Evolutionary conservation across 371 early-diverging fungal species (phyloP).

Genomic region (Globomyces sp.): DNA sequence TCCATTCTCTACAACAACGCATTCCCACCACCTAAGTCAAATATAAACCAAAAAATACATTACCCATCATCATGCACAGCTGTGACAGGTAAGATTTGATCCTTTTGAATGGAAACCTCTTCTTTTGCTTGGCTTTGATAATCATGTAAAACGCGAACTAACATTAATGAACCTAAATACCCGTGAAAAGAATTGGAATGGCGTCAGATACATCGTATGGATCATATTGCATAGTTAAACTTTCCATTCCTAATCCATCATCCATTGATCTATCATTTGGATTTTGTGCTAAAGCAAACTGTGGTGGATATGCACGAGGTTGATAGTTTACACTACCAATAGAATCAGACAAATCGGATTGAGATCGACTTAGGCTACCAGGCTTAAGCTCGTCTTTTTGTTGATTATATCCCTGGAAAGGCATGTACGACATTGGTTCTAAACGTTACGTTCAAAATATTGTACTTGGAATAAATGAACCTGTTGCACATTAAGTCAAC

Average conservation of each 20-base stretch:
- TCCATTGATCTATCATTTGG: no score
- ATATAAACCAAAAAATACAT: slow-evolving; percentile 18
- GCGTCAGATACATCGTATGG: slow-evolving; percentile 43
- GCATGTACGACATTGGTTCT: no score
- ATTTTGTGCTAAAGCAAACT: no score
- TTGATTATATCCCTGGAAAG: no score
- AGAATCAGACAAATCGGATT: no score
- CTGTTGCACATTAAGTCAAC: slow-evolving; percentile 61
- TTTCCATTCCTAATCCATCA: background rate
- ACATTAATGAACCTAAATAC: no score
- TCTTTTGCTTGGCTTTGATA: slow-evolving; percentile 75
- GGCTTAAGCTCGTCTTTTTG: no score
- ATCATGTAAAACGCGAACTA: slow-evolving; percentile 76
- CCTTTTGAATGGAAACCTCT: slow-evolving; percentile 72
- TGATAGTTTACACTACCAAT: no score
- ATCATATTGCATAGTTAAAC: slow-evolving; percentile 39
- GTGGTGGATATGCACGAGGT: no score
- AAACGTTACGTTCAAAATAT: background rate
- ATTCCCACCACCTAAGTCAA: slow-evolving; percentile 48
- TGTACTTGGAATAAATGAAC: slow-evolving; percentile 53
- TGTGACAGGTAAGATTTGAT: slow-evolving; percentile 72
- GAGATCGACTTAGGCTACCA: no score
- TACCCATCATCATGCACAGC: slow-evolving; percentile 49
- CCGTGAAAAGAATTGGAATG: slow-evolving; percentile 30
- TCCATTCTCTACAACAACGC: slow-evolving; percentile 36